Conservation (phyloP, 2,329 filamentous ascomycete genomes). For the Arthrobotrys sphaeroides region DNA sequence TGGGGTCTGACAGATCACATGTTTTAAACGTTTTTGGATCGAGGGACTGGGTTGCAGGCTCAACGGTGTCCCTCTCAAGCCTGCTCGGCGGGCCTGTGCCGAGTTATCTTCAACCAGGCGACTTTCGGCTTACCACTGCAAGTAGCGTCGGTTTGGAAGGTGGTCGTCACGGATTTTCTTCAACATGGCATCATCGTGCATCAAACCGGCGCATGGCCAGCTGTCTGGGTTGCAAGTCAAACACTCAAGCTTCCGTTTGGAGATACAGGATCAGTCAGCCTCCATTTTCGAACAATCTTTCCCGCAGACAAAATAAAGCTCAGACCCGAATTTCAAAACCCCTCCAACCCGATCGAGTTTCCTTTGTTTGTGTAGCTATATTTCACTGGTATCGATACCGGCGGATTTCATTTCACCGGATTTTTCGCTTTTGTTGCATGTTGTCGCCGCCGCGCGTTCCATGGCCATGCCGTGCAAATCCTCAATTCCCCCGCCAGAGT, state of each 20-base stretch:
- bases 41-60: no score
- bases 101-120: background rate
- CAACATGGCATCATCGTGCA: constrained; percentile 45
- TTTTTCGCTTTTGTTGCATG: no score
- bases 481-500: constrained; percentile 45
- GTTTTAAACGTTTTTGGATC: no score
- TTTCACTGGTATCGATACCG: no score
- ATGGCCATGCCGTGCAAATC: constrained; percentile 46
- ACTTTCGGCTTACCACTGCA: background rate
- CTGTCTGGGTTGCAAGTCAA: constrained; percentile 18
- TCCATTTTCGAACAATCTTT: no score
- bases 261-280: background rate
- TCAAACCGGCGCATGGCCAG: constrained; percentile 42
- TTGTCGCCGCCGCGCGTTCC: no score
- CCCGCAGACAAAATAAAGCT: no score
- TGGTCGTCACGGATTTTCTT: background rate
- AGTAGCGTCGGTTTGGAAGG: background rate
- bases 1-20: no score
- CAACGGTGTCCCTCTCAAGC: background rate
- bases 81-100: background rate
- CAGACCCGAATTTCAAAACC: background rate
- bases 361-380: background rate
- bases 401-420: constrained; percentile 1
- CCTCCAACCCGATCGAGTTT: no score
- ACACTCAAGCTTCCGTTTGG: constrained; percentile 1